Base-by-base conservation (phyloP, 169 alveolate genomes). In the Cryptosporidium viatorum region DNA sequence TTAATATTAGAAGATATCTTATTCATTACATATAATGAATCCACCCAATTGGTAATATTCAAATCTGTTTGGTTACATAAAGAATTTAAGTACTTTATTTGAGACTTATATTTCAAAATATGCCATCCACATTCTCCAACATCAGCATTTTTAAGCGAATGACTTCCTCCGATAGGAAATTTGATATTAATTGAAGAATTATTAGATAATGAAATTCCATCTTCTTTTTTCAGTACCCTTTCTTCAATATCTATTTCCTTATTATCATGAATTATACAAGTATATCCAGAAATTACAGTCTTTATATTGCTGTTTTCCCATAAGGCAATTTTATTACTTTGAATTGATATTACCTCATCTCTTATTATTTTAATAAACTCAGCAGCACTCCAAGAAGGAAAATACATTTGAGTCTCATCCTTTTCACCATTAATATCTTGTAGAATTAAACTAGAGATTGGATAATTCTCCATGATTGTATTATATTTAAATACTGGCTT, bases 61-160 rank as follows among this genome's bases (percentile, higher is more conserved):
- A 21, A 10, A 8, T 45, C 45, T n/a, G 51, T 58, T 26, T 33
- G n/a, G 10, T 33, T 29, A 39, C 43, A n/a, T 23, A 23, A 12
- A 29, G 26, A 52, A 37, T 52, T 73, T 18, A 73, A 52, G 55
- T 59, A 80, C 1, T 39, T 80, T 6, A 80, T 16, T 8, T 39
- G 23, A 29, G 80, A 62, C 26, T 59, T 80, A 26, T 80, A 80
- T 43, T 80, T 50, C 41, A 65, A 65, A 59, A 80, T 21, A 41
- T 80, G 89, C 89, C 89, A 80, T 7, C 89, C 89, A 29, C 23
- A 48, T 31, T 80, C 89, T 9, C 35, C 62, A 41, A 65, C 9
- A 21, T 80, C 89, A 39, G 59, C 26, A 18, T 65, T 67, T 29
- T 62, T 59, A n/a, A 33, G 3, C 18, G 52, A 45, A 0, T 43